A percentile compares a stretch with the other conserved stretches of the same genome.
phyloP scores from a whole-genome alignment of 2,329 filamentous ascomycete species.

The Rutstroemia sp. region DNA sequence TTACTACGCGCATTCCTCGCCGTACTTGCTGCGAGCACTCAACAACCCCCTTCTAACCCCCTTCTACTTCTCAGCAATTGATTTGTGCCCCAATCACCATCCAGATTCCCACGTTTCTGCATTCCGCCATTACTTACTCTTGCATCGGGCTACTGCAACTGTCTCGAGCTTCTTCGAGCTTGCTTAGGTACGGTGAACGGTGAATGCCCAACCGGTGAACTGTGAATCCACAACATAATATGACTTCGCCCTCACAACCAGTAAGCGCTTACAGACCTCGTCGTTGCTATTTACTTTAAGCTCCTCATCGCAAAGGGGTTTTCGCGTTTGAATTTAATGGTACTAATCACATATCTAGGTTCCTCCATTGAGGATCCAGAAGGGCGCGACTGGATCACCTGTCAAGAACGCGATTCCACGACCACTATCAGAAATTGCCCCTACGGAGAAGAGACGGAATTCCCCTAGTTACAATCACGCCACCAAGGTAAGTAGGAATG shows the following conservation, averaged over 20 bases:
- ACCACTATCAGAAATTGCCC: conserved; percentile 83
- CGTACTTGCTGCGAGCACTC: too few species aligned
- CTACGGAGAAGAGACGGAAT: conserved; percentile 79
- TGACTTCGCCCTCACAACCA: conserved; percentile 23
- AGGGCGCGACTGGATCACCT: conserved; percentile 50
- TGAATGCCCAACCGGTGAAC: too few species aligned
- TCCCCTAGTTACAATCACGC: conserved; percentile 81
- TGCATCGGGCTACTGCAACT: conserved; percentile 10
- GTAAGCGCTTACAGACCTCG: conserved; percentile 13
- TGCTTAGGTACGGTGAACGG: conserved; percentile 1
- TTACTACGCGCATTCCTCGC: conserved; percentile 6
- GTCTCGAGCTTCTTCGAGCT: neutral
- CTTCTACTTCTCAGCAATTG: too few species aligned
- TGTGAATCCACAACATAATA: conserved; percentile 7
- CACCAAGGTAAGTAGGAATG: conserved; percentile 53
- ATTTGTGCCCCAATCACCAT: too few species aligned
- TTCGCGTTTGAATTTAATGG: neutral
- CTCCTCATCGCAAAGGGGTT: neutral
- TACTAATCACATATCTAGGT: conserved; percentile 40
- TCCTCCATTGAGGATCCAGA: conserved; percentile 73
- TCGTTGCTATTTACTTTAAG: neutral
- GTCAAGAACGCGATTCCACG: conserved; percentile 59
- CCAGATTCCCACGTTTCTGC: neutral
- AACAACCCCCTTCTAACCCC: too few species aligned
- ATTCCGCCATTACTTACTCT: conserved; percentile 4